Conservation (phyloP, 2,329 filamentous ascomycete species). For the Fusarium gaditjirri region DNA sequence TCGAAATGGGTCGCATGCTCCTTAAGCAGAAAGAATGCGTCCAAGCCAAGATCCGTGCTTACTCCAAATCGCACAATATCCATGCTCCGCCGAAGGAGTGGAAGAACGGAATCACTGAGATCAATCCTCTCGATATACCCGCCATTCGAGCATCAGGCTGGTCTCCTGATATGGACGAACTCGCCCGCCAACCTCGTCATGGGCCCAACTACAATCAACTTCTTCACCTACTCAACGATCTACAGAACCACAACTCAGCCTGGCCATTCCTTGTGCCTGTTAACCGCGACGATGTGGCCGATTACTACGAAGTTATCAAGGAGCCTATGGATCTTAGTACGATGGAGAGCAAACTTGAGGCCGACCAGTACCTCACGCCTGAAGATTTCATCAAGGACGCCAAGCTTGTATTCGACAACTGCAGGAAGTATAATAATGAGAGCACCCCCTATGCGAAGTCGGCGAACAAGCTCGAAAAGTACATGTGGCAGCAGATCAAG, state of each 20-base stretch:
- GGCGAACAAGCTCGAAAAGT: constrained; percentile 91
- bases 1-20: constrained; percentile 92
- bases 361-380: constrained; percentile 88
- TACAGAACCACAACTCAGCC: constrained; percentile 91
- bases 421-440: constrained; percentile 95
- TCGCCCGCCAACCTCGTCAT: constrained; percentile 92
- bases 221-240: constrained; percentile 89
- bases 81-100: constrained; percentile 88
- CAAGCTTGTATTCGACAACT: constrained; percentile 92
- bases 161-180: constrained; percentile 97
- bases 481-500: constrained; percentile 93
- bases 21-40: constrained; percentile 97
- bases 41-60: constrained; percentile 92
- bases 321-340: constrained; percentile 96
- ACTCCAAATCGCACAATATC: constrained; percentile 87
- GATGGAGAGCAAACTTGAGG: constrained; percentile 96
- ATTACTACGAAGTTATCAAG: constrained; percentile 98
- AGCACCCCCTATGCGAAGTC: constrained; percentile 95
- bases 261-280: constrained; percentile 97
- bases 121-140: constrained; percentile 86
- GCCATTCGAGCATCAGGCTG: constrained; percentile 94
- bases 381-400: constrained; percentile 94
- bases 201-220: constrained; percentile 97
- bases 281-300: constrained; percentile 94
- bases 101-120: constrained; percentile 77